phyloP scores from a whole-genome alignment of 306 rosid genomes.

The Cucurbita argyrosperma region DNA sequence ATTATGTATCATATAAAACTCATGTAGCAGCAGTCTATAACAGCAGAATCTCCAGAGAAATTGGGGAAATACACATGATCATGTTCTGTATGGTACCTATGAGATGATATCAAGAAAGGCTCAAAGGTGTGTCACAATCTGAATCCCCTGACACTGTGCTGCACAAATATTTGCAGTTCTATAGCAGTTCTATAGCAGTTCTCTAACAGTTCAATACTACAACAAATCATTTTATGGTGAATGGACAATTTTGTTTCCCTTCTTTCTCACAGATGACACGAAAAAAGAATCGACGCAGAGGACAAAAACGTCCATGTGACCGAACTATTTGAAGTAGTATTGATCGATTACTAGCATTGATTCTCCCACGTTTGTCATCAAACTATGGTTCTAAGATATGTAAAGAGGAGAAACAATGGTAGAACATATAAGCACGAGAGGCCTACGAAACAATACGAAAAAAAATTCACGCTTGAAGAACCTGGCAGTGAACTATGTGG shows the following conservation, averaged over 20 bases:
- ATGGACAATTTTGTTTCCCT: constrained; percentile 5
- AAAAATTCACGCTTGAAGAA: constrained; percentile 65
- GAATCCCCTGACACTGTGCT: not conserved
- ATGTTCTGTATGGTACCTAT: not conserved
- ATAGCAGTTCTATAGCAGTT: not conserved
- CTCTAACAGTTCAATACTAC: constrained; percentile 1
- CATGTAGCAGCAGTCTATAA: not conserved
- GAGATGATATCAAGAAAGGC: not conserved
- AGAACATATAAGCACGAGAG: not conserved
- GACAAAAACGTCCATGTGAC: constrained; percentile 3
- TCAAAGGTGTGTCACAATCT: not conserved
- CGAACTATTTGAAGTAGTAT: constrained; percentile 8
- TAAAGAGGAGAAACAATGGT: not conserved
- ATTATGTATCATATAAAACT: not conserved
- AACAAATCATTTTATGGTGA: not conserved
- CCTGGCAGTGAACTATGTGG: constrained; percentile 94
- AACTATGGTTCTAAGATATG: not conserved
- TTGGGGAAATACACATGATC: constrained; percentile 1
- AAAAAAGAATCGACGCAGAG: not conserved
- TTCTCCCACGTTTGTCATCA: not conserved
- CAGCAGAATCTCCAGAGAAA: not conserved
- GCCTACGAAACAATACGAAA: not conserved
- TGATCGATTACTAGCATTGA: not conserved
- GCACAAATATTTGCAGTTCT: not conserved
- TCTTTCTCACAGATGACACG: not conserved